Evolutionary conservation across 306 rosid species (phyloP), one percentile per base, ranked within the genome.

Genomic region (Trifolium dubium): DNA sequence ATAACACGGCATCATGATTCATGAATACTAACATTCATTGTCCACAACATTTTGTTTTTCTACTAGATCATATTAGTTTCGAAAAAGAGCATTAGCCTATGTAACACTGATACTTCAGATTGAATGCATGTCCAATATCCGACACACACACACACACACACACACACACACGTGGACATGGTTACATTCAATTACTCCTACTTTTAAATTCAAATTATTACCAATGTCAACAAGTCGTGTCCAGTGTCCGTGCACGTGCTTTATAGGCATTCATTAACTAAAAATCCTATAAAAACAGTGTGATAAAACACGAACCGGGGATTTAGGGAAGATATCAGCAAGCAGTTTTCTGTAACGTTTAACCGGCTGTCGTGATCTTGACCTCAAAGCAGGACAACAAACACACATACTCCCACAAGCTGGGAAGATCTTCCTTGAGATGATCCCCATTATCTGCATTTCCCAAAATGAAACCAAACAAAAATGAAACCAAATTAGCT

Each of bases 341-440:
- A 95, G 92, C 40, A 95, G 63, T 75, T 95, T 95, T 67, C 92
- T 86, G 88, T 95, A 95, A 32, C 98, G 96, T 89, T 95, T 92
- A 72, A 92, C 98, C 0, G 99, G 99, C 69, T 92, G 97, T 47
- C 97, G 86, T 70, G 99, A 95, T 54, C 97, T 92, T 62, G 99
- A 86, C 84, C 99, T 92, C 88, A 95, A 69, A 77, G 96, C 91
- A 77, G 99, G 99, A 78, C 99, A 95, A 71, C 99, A 95, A 46
- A 92, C 91, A 80, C 99, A 95, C 96, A 95, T 92, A 80, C 79
- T 88, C 75, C 82, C 98, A 80, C 99, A 95, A 58, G 98, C 96
- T 18, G 99, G 99, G 81, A 95, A 92, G 69, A 95, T 80, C 88
- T 82, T 95, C 86, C 97, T 76, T 23, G 99, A 95, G 78, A 95